These are phyloP conservation scores for Colletotrichum sojae DNA, from an alignment of 2,329 filamentous ascomycete genomes.

Conservation along the genomic window DNA sequence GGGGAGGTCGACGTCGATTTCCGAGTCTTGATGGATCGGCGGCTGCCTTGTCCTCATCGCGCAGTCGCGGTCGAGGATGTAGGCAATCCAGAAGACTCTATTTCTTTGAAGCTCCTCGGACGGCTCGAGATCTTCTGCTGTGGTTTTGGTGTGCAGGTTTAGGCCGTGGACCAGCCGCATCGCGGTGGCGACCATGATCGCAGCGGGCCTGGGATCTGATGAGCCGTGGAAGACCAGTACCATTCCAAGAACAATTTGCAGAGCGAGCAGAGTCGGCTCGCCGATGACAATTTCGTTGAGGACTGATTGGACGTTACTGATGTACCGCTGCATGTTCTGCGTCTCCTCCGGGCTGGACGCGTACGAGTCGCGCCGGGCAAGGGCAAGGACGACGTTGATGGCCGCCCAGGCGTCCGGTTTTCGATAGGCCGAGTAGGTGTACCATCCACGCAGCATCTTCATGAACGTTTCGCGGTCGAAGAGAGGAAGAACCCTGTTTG, in stretches of 20 bases:
- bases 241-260: slow-evolving; percentile 49
- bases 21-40: slow-evolving; percentile 30
- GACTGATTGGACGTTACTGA: slow-evolving; percentile 47
- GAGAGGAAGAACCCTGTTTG: slow-evolving; percentile 42
- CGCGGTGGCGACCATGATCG: slow-evolving; percentile 48
- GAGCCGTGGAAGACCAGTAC: slow-evolving; percentile 47
- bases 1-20: slow-evolving; percentile 37
- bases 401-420: slow-evolving; percentile 45
- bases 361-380: slow-evolving; percentile 19
- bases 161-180: slow-evolving; percentile 47
- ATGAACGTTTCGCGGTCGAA: slow-evolving; percentile 43
- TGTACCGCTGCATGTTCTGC: slow-evolving; percentile 27
- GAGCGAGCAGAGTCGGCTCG: slow-evolving; percentile 47
- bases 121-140: slow-evolving; percentile 36
- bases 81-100: slow-evolving; percentile 51
- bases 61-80: slow-evolving; percentile 46
- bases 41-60: slow-evolving; percentile 30
- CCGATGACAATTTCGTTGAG: slow-evolving; percentile 47
- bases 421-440: slow-evolving; percentile 33
- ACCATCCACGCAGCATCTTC: slow-evolving; percentile 42
- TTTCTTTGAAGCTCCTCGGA: slow-evolving; percentile 45
- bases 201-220: slow-evolving; percentile 45
- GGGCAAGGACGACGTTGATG: slow-evolving; percentile 46
- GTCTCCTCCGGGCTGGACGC: slow-evolving; percentile 20
- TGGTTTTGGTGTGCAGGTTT: slow-evolving; percentile 45